Conservation (phyloP, 2,329 filamentous ascomycete species). For the Leptosphaerulina australis region DNA sequence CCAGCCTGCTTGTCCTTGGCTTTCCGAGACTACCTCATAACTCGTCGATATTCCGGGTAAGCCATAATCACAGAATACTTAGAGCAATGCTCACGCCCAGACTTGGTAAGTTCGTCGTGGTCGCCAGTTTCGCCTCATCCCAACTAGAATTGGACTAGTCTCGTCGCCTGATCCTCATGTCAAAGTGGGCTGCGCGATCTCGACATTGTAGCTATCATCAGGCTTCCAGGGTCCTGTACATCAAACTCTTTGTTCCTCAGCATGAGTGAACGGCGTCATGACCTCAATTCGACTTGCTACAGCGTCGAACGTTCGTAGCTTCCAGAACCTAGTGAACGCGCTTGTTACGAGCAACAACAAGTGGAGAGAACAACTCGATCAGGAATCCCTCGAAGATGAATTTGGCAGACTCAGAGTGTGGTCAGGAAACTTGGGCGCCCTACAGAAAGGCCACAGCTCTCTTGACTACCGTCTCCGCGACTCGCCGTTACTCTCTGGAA, state of each 20-base stretch:
- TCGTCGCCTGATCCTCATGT: slow-evolving; percentile 2
- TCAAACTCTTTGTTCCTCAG: no score
- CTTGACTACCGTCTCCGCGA: slow-evolving; percentile 48
- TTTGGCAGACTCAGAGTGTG: slow-evolving; percentile 47
- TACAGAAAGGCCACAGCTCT: slow-evolving; percentile 47
- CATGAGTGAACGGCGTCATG: slow-evolving; percentile 17
- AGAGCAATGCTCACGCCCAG: neutral
- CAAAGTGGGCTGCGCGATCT: slow-evolving; percentile 4
- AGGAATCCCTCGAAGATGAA: slow-evolving; percentile 44
- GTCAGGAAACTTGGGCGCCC: slow-evolving; percentile 44
- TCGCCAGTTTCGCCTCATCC: slow-evolving; percentile 12
- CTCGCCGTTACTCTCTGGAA: slow-evolving; percentile 42
- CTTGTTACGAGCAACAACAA: slow-evolving; percentile 24
- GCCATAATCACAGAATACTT: neutral
- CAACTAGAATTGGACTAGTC: slow-evolving; percentile 13
- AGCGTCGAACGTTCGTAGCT: slow-evolving; percentile 38
- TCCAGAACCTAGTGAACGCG: slow-evolving; percentile 32
- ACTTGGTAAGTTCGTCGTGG: slow-evolving; percentile 1
- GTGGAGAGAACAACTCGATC: slow-evolving; percentile 28
- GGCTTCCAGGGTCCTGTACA: no score
- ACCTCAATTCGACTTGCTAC: slow-evolving; percentile 39
- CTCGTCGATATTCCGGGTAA: neutral
- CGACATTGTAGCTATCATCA: neutral
- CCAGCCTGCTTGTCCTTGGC: slow-evolving; percentile 1
- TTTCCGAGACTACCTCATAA: neutral